Base-by-base conservation (phyloP, 768 basidiomycete species). In the Lyophyllum decastes region DNA sequence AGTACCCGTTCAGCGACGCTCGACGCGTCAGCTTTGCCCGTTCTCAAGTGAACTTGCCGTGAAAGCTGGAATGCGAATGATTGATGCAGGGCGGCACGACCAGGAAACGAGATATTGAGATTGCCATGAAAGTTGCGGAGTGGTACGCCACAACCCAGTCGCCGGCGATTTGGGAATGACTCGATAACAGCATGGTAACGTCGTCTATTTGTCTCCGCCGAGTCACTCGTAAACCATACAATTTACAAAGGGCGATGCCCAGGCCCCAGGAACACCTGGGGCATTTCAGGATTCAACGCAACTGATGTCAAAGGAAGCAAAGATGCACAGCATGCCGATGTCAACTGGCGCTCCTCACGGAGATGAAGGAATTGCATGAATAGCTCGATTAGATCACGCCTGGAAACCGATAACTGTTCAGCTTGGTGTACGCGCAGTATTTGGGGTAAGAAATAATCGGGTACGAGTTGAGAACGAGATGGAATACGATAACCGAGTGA, bases 271-370 rank as follows among this genome's bases (percentile, higher is more conserved):
- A 26, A 43, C 53, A 54, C 19, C 35, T 38, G 35, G 35, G 35
- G 35, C 35, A 38, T 38, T 34, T 10, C 40, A 19, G 2, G 40
- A 38, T 38, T 19, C 7, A 38, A 55, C 12, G 34, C 30, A 19
- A 40, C 1, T 40, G 46, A 27, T 26, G 25, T 10, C 40, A 52
- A 22, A n/a, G 24, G 24, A 22, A 44, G 25, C 53, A 12, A 12
- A 44, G 19, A 54, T 54, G 24, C 40, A 56, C 59, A 52, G 46
- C 47, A 49, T 46, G 46, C 7, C 12, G 22, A 25, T 22, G 49
- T 61, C 30, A 61, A 54, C 17, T 33, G 24, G 53, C 61, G 61
- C 9, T 52, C 30, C 58, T 50, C 41, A 48, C 61, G 61, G 61
- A 61, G 47, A 40, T 46, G 27, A 11, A 38, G 16, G 8, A 34